Base-by-base conservation (phyloP, 495 filamentous ascomycete species). In the Penicillium diatomitis region DNA sequence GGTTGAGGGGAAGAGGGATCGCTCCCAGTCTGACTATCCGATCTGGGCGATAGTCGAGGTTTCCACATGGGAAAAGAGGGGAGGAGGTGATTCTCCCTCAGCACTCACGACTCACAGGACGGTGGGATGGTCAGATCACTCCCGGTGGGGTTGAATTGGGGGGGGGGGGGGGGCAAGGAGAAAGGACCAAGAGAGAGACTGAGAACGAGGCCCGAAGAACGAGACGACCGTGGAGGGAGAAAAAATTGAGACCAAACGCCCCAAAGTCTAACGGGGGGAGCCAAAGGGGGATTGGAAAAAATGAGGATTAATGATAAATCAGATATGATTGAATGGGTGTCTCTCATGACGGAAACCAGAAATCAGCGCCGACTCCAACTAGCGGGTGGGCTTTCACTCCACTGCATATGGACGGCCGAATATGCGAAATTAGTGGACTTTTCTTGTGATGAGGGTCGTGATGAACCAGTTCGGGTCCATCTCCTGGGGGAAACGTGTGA, bases 31-130 rank as follows among this genome's bases (percentile, higher is more conserved):
- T 60, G 61, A 56, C 66, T 61, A 56, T 74, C 68, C 54, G 65
- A 68, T 69, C 65, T 69, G 64, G 68, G 62, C 39, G 71, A 68
- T 45, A 64, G 62, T 55, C 66, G 68, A 58, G 63, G 66, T 64
- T 71, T 73, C 69, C 71, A 72, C 69, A 74, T 74, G 62, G 63
- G 53, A 20, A 20, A 20, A 20, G 20, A 20, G 20, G 20, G 20
- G 20, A 20, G 20, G 20, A 20, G 44, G 52, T 48, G 51, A 52
- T 39, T 48, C 48, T 52, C 51, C 53, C 58, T n/a, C 56, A 46
- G 48, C 48, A 36, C 38, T 32, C 29, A n/a, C 20, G 20, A 20
- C 20, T 20, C 0, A 20, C 20, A 20, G 20, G 20, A 20, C 20
- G 20, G 20, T 20, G 20, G 20, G 20, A 20, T 20, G 20, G 20